Conservation (phyloP, 1,139 yeast genomes). For the Suhomyces taliae region DNA sequence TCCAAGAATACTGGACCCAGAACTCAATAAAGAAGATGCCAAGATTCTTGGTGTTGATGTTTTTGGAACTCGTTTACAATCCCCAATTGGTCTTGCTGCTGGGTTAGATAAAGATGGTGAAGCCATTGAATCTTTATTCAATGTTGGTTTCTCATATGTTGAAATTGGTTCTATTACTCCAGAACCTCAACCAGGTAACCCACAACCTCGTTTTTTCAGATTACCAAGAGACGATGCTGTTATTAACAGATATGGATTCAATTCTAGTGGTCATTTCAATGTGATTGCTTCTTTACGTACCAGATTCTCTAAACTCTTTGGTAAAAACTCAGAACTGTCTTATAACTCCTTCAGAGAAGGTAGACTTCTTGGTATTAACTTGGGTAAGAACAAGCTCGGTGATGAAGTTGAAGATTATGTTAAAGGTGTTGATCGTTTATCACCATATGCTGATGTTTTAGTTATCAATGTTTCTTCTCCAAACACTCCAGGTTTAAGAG, state of each 20-base stretch:
- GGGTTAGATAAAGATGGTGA: conserved; percentile 95
- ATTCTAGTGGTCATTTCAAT: conserved; percentile 80
- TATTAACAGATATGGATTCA: conserved; percentile 92
- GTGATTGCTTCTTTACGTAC: conserved; percentile 66
- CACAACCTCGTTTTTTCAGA: conserved; percentile 86
- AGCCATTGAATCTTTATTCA: conserved; percentile 80
- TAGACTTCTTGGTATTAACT: conserved; percentile 73
- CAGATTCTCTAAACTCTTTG: conserved; percentile 51
- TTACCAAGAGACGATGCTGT: conserved; percentile 84
- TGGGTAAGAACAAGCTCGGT: conserved; percentile 90
- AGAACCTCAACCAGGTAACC: conserved; percentile 90
- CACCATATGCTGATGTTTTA: conserved; percentile 82
- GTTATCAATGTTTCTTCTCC: conserved; percentile 95
- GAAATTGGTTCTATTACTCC: conserved; percentile 96
- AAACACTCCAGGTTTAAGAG: conserved; percentile 92
- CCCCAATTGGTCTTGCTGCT: conserved; percentile 93
- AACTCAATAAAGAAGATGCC: conserved; percentile 39
- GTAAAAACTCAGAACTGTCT: conserved; percentile 28
- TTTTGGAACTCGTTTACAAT: conserved; percentile 61
- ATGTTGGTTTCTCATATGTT: conserved; percentile 82
- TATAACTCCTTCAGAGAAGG: conserved; percentile 63
- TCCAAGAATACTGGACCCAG: conserved; percentile 59
- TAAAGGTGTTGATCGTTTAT: conserved; percentile 78
- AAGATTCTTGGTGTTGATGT: conserved; percentile 57
- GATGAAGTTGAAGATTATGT: conserved; percentile 87